Conservation (phyloP, 306 rosid species). For the Psophocarpus tetragonolobus region DNA sequence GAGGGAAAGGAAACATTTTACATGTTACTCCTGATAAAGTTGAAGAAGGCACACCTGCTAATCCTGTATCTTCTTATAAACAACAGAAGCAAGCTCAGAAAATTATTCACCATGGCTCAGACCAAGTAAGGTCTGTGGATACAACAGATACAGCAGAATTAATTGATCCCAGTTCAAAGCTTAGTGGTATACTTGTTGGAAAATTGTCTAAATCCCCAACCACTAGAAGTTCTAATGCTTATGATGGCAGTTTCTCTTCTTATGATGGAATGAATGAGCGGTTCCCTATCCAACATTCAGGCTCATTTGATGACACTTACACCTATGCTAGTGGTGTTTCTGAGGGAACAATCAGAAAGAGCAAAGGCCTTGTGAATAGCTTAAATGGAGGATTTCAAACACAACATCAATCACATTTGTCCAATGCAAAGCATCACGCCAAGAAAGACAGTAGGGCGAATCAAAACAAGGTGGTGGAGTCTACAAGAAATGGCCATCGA, state of each 20-base stretch:
- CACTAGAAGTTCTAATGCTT: slow-evolving; percentile 46
- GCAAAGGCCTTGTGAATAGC: slow-evolving; percentile 39
- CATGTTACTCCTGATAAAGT: slow-evolving; percentile 24
- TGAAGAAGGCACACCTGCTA: slow-evolving; percentile 40
- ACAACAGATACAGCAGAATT: slow-evolving; percentile 33
- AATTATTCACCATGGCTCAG: slow-evolving; percentile 26
- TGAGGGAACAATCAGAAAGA: slow-evolving; percentile 52
- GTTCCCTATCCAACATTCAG: slow-evolving; percentile 29
- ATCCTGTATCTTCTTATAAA: slow-evolving; percentile 40
- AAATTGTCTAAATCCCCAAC: slow-evolving; percentile 48
- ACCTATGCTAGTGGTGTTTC: slow-evolving; percentile 29
- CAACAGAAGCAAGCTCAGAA: slow-evolving; percentile 42
- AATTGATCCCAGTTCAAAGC: slow-evolving; percentile 46
- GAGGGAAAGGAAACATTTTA: slow-evolving; percentile 38
- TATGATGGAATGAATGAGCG: slow-evolving; percentile 56
- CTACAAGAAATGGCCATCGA: slow-evolving; percentile 41
- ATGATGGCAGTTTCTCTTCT: slow-evolving; percentile 64
- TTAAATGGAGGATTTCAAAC: slow-evolving; percentile 35
- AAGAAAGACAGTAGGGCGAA: slow-evolving; percentile 39
- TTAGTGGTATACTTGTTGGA: slow-evolving; percentile 30
- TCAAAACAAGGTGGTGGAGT: slow-evolving; percentile 44
- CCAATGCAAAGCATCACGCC: slow-evolving; percentile 43
- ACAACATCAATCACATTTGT: slow-evolving; percentile 40
- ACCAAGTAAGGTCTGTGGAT: slow-evolving; percentile 35
- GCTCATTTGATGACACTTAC: slow-evolving; percentile 33